Evolutionary conservation across 129 eudicot species (phyloP).

Genomic region (Solidago caesia): DNA sequence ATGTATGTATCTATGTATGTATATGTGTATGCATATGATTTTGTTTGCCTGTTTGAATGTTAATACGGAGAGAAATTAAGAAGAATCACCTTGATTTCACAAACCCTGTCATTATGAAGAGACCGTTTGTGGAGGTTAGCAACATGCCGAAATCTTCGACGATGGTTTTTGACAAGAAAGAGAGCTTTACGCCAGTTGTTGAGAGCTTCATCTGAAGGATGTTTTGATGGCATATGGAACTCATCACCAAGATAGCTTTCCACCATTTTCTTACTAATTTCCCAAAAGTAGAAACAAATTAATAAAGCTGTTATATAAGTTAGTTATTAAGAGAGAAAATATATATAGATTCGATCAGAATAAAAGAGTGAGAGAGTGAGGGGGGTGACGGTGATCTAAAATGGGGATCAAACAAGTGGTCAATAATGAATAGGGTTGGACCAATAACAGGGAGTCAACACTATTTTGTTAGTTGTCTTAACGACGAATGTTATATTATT

Average conservation of each 20-base stretch:
- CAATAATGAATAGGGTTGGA: too few relatives aligned
- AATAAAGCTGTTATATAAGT: neutral
- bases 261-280: slow-evolving; percentile 16
- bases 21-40: too few relatives aligned
- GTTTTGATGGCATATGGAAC: slow-evolving; percentile 38
- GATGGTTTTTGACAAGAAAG: slow-evolving; percentile 38
- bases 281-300: neutral
- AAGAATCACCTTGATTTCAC: slow-evolving; percentile 32
- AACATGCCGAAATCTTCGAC: slow-evolving; percentile 53
- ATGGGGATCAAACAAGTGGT: too few relatives aligned
- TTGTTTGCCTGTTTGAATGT: too few relatives aligned
- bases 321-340: neutral
- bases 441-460: too few relatives aligned
- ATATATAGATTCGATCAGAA: neutral
- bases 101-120: slow-evolving; percentile 23
- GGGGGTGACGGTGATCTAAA: too few relatives aligned
- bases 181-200: slow-evolving; percentile 49
- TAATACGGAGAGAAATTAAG: neutral
- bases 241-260: slow-evolving; percentile 34
- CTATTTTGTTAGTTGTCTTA: too few relatives aligned
- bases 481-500: too few relatives aligned
- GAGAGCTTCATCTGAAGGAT: slow-evolving; percentile 44
- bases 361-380: too few relatives aligned
- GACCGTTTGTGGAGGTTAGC: slow-evolving; percentile 37
- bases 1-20: too few relatives aligned